Base-by-base conservation (phyloP, 1,139 yeast genomes). In the Scheffersomyces segobiensis region DNA sequence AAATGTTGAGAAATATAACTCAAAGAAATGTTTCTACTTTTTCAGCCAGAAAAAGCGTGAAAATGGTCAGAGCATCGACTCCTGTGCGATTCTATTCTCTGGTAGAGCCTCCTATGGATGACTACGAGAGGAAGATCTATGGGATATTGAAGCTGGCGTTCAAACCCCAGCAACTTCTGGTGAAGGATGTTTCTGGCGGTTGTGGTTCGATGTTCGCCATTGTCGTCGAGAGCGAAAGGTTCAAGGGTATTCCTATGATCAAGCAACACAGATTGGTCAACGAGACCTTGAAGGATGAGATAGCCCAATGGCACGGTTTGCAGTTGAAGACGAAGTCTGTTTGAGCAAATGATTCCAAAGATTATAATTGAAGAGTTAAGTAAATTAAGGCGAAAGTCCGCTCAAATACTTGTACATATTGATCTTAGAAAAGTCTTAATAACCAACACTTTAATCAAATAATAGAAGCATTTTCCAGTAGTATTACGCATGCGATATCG, bases 161-260 rank as follows among this genome's bases (percentile, higher is more conserved):
- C 55, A 65, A 75, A 18, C 97, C 98, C 1, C 71, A 76, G 46
- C 76, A 74, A 52, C 76, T 93, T 55, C 80, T 81, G 54, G 97
- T 93, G 10, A 80, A 81, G 63, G 99, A 95, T 71, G 88, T 93
- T 5, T 88, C 96, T 26, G 98, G 84, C 22, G 99, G 99, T 0
- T 96, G 99, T 76, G 99, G 99, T 0, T 93, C 98, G 3, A 95
- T 95, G 98, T 96, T 92, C 76, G 93, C 97, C 53, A 95, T 95
- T 55, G 79, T 83, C 60, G 85, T 96, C 22, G 90, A 87, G 50
- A 88, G 97, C 58, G 80, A 79, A 1, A 79, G 85, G 68, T 95
- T 95, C 75, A 86, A 89, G 65, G 97, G 97, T 0, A 71, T 91
- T 52, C 79, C 91, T 2, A 91, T 91, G 87, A 82, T 95, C 63